phyloP scores from a whole-genome alignment of 73 alveolate species.

The Durusdinium trenchii region DNA sequence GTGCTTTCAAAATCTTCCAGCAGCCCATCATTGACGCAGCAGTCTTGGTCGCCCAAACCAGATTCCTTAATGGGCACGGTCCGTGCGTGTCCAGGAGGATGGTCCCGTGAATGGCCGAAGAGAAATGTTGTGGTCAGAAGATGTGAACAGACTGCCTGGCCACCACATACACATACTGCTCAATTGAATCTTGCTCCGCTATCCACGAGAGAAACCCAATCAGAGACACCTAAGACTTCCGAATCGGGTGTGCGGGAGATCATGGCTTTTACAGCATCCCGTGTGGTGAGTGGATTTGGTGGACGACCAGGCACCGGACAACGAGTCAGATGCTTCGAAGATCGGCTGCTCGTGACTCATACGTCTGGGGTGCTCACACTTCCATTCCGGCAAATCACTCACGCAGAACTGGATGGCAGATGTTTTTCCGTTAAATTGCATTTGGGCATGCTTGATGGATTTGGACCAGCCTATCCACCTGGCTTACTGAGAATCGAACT shows the following conservation, averaged over 20 bases:
- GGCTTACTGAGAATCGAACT: constrained; percentile 47
- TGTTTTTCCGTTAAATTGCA: constrained; percentile 20
- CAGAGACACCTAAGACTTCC: not conserved
- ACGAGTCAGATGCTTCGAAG: constrained; percentile 42
- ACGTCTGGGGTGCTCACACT: not conserved
- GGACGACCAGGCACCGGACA: constrained; percentile 44
- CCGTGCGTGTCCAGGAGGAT: constrained; percentile 20
- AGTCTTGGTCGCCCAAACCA: not conserved
- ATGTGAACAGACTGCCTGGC: not conserved
- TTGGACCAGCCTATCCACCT: not conserved
- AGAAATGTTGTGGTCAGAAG: not conserved
- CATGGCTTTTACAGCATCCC: constrained; percentile 41
- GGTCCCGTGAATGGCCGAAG: not conserved
- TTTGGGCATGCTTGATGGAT: not conserved
- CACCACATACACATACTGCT: not conserved
- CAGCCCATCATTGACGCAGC: constrained; percentile 71
- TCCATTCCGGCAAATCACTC: constrained; percentile 33
- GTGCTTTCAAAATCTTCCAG: constrained; percentile 43
- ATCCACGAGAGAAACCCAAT: too few relatives aligned
- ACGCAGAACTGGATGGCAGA: constrained; percentile 75
- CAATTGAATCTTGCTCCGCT: not conserved
- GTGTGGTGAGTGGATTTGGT: not conserved
- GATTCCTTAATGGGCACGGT: constrained; percentile 24
- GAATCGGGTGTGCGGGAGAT: not conserved
- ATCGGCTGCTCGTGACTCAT: constrained; percentile 31